Base-by-base conservation (phyloP, 1,139 yeast genomes). In the Suhomyces terraborum region DNA sequence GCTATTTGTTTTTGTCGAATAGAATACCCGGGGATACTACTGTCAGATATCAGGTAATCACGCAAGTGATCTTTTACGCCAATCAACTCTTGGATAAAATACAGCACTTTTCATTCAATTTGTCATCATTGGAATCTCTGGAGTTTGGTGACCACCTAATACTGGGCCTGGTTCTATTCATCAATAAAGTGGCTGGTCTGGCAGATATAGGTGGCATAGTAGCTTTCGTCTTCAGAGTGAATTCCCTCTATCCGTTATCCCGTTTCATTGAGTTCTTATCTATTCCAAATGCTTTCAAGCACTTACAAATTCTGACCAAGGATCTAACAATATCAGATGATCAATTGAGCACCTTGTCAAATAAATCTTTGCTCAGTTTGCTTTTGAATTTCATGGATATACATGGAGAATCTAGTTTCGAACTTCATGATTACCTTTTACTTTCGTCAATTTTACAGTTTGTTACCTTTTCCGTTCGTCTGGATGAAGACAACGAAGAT, bases 361-460 rank as follows among this genome's bases (percentile, higher is more conserved):
- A 21, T 8, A 8, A 6, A 6, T 22, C 38, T 19, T 28, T 45
- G 18, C 21, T 45, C 8, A 30, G 46, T 7, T 41, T 65, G 18
- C 45, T 62, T 6, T 48, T 54, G n/a, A 53, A 55, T 25, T 58
- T 46, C 41, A 41, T 64, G 8, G 33, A 36, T 1, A 46, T 59
- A 4, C 64, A 56, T 35, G 64, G 57, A 1, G 39, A 47, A n/a
- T 6, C 24, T 6, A 30, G 34, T 6, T 60, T 53, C 39, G 24
- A 22, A 1, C 19, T 42, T 2, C 47, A 43, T 1, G 70, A 66
- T 41, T 64, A 50, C 42, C 8, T 40, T 6, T 44, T 54, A 4
- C 47, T 66, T 14, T 62, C 58, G 1, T 45, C 50, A 6, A 48
- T 67, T 6, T 52, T 67, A 6, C 49, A 61, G 2, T 43, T 51